These are phyloP conservation scores for Paecilomyces variotii DNA, from an alignment of 2,329 filamentous ascomycete species.

Conservation along the genomic window DNA sequence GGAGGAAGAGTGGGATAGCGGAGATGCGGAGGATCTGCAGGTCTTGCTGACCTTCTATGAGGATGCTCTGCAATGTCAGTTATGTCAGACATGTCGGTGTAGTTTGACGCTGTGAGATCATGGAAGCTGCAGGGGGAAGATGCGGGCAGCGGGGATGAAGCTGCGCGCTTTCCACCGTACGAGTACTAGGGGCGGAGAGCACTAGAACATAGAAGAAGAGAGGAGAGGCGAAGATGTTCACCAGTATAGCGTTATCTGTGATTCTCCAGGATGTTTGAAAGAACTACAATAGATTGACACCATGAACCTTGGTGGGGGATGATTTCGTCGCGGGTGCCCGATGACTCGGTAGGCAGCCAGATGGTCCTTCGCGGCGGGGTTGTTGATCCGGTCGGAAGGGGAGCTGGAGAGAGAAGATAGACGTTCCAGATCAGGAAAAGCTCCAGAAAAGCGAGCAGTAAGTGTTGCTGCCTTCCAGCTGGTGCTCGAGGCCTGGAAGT, in stretches of 20 bases:
- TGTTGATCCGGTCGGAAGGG: background rate
- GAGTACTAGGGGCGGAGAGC: background rate
- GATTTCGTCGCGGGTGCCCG: slow-evolving; percentile 1
- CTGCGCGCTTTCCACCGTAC: background rate
- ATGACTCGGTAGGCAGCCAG: slow-evolving; percentile 2
- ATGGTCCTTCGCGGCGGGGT: background rate
- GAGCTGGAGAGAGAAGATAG: background rate
- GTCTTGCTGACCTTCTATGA: slow-evolving; percentile 18
- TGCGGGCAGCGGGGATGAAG: slow-evolving; percentile 3
- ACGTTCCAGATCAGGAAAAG: background rate
- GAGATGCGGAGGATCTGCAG: slow-evolving; percentile 22
- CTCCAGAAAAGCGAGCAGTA: background rate
- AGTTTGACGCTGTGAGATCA: slow-evolving; percentile 12
- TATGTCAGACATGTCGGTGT: slow-evolving; percentile 15
- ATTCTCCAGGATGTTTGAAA: background rate
- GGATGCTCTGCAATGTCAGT: slow-evolving; percentile 30
- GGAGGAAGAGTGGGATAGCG: slow-evolving; percentile 36
- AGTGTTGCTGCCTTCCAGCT: background rate
- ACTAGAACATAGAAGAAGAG: slow-evolving; percentile 2
- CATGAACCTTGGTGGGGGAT: background rate
- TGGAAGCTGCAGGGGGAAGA: slow-evolving; percentile 6
- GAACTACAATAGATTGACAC: background rate
- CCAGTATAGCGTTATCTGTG: background rate
- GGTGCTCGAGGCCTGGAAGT: slow-evolving; percentile 1
- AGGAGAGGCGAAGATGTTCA: background rate